These are phyloP conservation scores for Aspergillus taichungensis DNA, from an alignment of 495 filamentous ascomycete species.

Conservation along the genomic window DNA sequence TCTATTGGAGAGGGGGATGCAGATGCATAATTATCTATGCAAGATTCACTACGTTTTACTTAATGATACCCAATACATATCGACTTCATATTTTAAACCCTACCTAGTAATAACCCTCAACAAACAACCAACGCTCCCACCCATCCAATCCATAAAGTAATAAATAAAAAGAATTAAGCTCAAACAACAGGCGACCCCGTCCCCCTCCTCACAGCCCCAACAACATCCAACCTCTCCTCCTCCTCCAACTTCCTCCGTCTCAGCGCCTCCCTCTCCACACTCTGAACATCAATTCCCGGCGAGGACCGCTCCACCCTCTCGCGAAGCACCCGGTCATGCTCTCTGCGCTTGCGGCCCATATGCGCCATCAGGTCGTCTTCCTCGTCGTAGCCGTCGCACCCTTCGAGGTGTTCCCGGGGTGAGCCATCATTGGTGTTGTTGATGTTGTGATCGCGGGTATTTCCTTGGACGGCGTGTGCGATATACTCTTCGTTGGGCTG, in stretches of 20 bases:
- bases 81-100: no score
- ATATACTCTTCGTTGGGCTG: slow-evolving; percentile 47
- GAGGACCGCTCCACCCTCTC: slow-evolving; percentile 20
- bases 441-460: no score
- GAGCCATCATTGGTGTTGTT: no score
- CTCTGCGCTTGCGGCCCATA: slow-evolving; percentile 38
- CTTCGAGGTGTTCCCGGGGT: no score
- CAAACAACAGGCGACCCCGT: slow-evolving; percentile 25
- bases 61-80: slow-evolving; percentile 1
- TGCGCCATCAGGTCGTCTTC: slow-evolving; percentile 27
- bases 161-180: slow-evolving; percentile 2
- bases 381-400: slow-evolving; percentile 20
- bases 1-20: slow-evolving; percentile 35
- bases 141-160: not conserved
- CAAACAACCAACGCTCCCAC: no score
- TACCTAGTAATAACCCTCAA: no score
- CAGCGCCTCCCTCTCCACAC: slow-evolving; percentile 21
- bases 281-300: slow-evolving; percentile 11
- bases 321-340: slow-evolving; percentile 35
- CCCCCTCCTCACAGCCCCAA: slow-evolving; percentile 17
- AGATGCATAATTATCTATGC: slow-evolving; percentile 14
- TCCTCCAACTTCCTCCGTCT: slow-evolving; percentile 21
- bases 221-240: slow-evolving; percentile 24
- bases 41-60: not conserved
- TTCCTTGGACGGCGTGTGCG: slow-evolving; percentile 36